Evolutionary conservation across 495 filamentous ascomycete species (phyloP).

Genomic region (Aspergillus panamensis): DNA sequence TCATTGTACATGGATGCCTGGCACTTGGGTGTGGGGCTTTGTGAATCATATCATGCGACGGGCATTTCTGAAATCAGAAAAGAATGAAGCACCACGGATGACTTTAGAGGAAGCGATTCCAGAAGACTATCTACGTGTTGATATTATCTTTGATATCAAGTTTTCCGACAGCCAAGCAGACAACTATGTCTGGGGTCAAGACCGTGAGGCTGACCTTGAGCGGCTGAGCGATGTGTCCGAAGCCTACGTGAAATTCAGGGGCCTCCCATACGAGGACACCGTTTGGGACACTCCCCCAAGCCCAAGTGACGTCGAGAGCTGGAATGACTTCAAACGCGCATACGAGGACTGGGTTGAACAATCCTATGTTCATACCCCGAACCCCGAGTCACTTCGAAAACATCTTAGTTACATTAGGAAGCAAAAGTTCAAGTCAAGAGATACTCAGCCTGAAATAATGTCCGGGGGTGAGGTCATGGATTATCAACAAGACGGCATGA

Average conservation of each 20-base stretch:
- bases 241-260: constrained; percentile 86
- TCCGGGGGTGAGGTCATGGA: constrained; percentile 80
- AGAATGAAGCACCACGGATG: constrained; percentile 62
- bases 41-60: constrained; percentile 58
- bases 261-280: constrained; percentile 87
- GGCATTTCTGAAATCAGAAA: constrained; percentile 68
- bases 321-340: constrained; percentile 75
- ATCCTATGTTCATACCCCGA: constrained; percentile 60
- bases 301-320: constrained; percentile 61
- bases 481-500: constrained; percentile 91
- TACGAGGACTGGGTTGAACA: constrained; percentile 82
- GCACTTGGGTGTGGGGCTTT: constrained; percentile 86
- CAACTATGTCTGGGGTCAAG: constrained; percentile 46
- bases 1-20: constrained; percentile 78
- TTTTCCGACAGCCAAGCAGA: constrained; percentile 48
- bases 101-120: constrained; percentile 74
- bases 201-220: constrained; percentile 58
- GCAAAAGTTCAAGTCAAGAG: constrained; percentile 65
- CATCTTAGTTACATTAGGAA: constrained; percentile 59
- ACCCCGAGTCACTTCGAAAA: constrained; percentile 49
- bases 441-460: constrained; percentile 69
- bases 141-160: constrained; percentile 80
- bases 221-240: constrained; percentile 64
- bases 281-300: constrained; percentile 85
- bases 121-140: constrained; percentile 76